Evolutionary conservation across 169 alveolate genomes (phyloP).

Genomic region (Eimeria acervulina): DNA sequence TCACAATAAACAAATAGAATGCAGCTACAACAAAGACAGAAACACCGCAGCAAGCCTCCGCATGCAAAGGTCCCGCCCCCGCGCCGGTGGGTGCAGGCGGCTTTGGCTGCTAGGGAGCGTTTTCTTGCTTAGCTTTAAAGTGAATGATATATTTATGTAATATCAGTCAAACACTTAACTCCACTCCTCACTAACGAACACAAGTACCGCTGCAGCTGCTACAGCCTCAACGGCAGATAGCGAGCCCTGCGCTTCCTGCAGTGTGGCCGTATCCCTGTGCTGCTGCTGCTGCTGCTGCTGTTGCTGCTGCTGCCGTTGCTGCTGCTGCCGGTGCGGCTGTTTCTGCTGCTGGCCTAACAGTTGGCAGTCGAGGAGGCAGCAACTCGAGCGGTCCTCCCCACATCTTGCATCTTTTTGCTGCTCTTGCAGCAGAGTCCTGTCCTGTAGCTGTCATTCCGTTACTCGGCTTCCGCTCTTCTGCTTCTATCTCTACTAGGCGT

Average conservation of each 20-base stretch:
- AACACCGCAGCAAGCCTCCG: not conserved
- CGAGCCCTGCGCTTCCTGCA: not conserved
- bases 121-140: not conserved
- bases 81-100: not conserved
- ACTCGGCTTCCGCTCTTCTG: not conserved
- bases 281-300: not conserved
- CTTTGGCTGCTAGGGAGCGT: not conserved
- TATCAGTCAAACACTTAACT: not conserved
- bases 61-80: conserved; percentile 5
- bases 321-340: not conserved
- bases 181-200: not conserved
- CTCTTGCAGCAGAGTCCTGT: not conserved
- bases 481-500: not conserved
- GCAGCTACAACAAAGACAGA: not conserved
- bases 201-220: not conserved
- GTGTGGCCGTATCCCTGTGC: not conserved
- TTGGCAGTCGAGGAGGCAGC: not conserved
- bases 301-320: not conserved
- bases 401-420: not conserved
- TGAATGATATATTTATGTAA: not conserved
- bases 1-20: not conserved
- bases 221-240: not conserved
- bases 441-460: not conserved
- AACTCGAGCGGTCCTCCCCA: not conserved
- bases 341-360: not conserved